Evolutionary conservation across 805 yeast genomes (phyloP), one percentile per base, ranked within the genome.

Genomic region (Pichia thaimueangensis): DNA sequence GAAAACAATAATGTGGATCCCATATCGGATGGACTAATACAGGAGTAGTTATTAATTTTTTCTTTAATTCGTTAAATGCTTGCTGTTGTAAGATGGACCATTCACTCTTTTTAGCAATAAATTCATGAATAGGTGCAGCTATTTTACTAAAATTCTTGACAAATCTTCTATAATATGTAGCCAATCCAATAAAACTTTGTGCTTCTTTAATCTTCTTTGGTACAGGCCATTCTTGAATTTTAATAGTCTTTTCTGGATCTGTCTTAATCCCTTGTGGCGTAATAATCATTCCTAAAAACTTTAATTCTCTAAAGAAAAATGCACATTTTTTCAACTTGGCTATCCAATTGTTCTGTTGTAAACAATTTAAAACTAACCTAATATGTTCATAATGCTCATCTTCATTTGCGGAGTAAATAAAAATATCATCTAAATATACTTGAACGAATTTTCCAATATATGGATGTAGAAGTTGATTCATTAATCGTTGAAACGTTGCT

Each of bases 401-500:
- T 6, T 6, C 15, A 1, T 3, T 6, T 13, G 16, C 13, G 17
- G 15, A 36, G 16, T 28, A 39, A 25, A 33, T 39, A 22, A 33
- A 6, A 28, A 39, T 39, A 34, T 33, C 32, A 22, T 32, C 37
- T n/a, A 34, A 28, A 28, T 39, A 39, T 10, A 39, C 37, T 13
- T 13, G 24, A 5, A 20, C 37, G 20, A 39, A 32, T 25, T 33
- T 39, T 4, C 13, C 15, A 7, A 27, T 8, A 15, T n/a, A n/a
- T n/a, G n/a, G n/a, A 24, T n/a, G 25, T 31, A 7, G 13, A 12
- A 11, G 27, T 15, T 9, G 27, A 12, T 21, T 27, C 21, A 19
- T 40, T 40, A 38, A 34, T 40, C 34, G 29, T 25, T 39, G 31
- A 34, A 59, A 58, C 3, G 52, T 41, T 1, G 56, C 30, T 1